Conservation (phyloP, 352 stramenopile genomes). For the Pythium dissimile region DNA sequence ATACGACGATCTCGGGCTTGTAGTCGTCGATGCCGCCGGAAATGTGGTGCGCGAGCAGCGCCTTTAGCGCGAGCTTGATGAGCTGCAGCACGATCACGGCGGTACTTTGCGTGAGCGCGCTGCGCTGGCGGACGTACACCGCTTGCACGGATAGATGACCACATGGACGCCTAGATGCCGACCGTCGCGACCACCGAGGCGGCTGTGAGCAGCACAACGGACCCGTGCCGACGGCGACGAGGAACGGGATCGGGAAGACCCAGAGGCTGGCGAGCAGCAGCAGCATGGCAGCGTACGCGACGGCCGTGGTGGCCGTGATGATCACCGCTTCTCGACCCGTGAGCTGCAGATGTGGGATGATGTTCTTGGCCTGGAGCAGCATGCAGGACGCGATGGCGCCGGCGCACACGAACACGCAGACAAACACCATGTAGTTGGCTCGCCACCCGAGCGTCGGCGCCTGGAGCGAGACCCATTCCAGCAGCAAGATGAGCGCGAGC, state of each 20-base stretch:
- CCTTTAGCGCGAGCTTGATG: constrained; percentile 40
- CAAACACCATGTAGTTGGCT: background rate
- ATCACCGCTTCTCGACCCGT: background rate
- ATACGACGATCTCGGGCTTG: constrained; percentile 6
- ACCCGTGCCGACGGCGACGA: constrained; percentile 15
- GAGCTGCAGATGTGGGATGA: constrained; percentile 1
- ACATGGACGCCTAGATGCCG: constrained; percentile 24
- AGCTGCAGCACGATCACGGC: constrained; percentile 27
- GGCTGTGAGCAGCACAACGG: constrained; percentile 21
- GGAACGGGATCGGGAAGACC: constrained; percentile 40
- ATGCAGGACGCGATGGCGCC: background rate
- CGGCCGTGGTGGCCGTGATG: background rate
- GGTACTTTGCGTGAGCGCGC: constrained; percentile 2
- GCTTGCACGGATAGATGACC: constrained; percentile 36
- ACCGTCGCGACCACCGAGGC: constrained; percentile 17
- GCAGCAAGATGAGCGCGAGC: background rate
- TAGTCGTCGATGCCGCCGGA: constrained; percentile 1
- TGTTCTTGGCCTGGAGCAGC: background rate
- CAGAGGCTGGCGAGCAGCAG: constrained; percentile 25
- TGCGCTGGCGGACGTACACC: constrained; percentile 20
- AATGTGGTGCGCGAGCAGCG: constrained; percentile 18
- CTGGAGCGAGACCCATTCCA: background rate
- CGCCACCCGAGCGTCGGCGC: background rate
- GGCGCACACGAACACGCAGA: background rate
- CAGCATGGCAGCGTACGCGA: background rate